These are phyloP conservation scores for Glycine tomentella DNA, from an alignment of 306 rosid genomes.

Conservation along the genomic window DNA sequence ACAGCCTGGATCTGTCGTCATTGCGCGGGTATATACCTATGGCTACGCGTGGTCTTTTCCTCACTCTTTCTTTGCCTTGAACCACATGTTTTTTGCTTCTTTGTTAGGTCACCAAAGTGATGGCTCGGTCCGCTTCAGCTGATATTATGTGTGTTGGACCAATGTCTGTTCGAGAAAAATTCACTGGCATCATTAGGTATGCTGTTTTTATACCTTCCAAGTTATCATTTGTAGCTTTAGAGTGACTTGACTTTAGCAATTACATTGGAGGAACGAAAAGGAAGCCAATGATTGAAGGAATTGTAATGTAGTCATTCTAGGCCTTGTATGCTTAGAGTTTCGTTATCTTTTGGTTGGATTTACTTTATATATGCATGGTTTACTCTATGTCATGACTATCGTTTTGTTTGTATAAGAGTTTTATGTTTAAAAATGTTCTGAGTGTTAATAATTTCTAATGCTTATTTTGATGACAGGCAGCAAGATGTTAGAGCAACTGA, in stretches of 20 bases:
- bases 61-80: not conserved
- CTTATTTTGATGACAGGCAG: slow-evolving; percentile 68
- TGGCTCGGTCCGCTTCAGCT: slow-evolving; percentile 74
- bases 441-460: slow-evolving; percentile 6
- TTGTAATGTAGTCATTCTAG: too few relatives aligned
- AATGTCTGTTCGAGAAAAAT: slow-evolving; percentile 79
- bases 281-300: too few relatives aligned
- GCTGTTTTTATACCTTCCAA: not conserved
- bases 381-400: slow-evolving; percentile 4
- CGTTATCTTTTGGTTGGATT: too few relatives aligned
- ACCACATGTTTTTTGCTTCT: not conserved
- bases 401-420: slow-evolving; percentile 19
- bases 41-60: too few relatives aligned
- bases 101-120: slow-evolving; percentile 81
- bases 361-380: too few relatives aligned
- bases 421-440: slow-evolving; percentile 8
- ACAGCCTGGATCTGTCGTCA: slow-evolving; percentile 77
- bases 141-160: slow-evolving; percentile 93
- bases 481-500: slow-evolving; percentile 96
- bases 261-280: too few relatives aligned
- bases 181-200: slow-evolving; percentile 83
- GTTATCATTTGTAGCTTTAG: not conserved
- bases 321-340: too few relatives aligned
- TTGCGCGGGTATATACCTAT: slow-evolving; percentile 64
- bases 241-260: too few relatives aligned